Conservation (phyloP, 2,329 filamentous ascomycete species). For the Beauveria asiatica region DNA sequence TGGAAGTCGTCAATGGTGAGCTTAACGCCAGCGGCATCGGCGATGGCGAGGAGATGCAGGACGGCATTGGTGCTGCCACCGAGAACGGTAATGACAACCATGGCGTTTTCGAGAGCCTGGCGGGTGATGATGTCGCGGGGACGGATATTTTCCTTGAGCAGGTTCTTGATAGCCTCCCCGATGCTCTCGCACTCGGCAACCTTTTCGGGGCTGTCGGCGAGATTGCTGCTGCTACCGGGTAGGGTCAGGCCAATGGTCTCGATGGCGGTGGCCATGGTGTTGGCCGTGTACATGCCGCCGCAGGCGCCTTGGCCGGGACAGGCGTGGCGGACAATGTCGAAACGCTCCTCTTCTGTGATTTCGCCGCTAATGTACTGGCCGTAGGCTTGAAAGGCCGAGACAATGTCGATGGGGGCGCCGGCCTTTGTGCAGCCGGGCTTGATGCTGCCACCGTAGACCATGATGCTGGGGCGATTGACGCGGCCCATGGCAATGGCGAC, state of each 20-base stretch:
- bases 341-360: slow-evolving; percentile 83
- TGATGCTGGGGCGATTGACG: slow-evolving; percentile 86
- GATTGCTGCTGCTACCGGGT: slow-evolving; percentile 73
- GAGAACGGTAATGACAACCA: slow-evolving; percentile 74
- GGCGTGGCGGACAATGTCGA: slow-evolving; percentile 88
- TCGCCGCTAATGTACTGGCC: slow-evolving; percentile 89
- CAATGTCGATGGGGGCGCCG: slow-evolving; percentile 78
- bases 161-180: slow-evolving; percentile 64
- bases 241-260: slow-evolving; percentile 76
- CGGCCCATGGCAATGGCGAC: slow-evolving; percentile 90
- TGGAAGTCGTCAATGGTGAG: slow-evolving; percentile 84
- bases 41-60: slow-evolving; percentile 75
- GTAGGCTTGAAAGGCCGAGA: slow-evolving; percentile 96
- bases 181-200: slow-evolving; percentile 62
- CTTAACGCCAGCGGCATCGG: slow-evolving; percentile 71
- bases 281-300: slow-evolving; percentile 77
- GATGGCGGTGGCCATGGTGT: slow-evolving; percentile 77
- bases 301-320: slow-evolving; percentile 62
- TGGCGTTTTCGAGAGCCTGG: slow-evolving; percentile 75
- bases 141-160: slow-evolving; percentile 68
- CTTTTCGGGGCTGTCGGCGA: slow-evolving; percentile 66
- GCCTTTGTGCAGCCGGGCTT: slow-evolving; percentile 75
- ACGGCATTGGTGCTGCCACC: slow-evolving; percentile 83
- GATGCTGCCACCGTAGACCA: slow-evolving; percentile 97
- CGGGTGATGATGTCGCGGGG: slow-evolving; percentile 73